Evolutionary conservation across 805 yeast genomes (phyloP).

Genomic region (Hermanozyma aechmeae): DNA sequence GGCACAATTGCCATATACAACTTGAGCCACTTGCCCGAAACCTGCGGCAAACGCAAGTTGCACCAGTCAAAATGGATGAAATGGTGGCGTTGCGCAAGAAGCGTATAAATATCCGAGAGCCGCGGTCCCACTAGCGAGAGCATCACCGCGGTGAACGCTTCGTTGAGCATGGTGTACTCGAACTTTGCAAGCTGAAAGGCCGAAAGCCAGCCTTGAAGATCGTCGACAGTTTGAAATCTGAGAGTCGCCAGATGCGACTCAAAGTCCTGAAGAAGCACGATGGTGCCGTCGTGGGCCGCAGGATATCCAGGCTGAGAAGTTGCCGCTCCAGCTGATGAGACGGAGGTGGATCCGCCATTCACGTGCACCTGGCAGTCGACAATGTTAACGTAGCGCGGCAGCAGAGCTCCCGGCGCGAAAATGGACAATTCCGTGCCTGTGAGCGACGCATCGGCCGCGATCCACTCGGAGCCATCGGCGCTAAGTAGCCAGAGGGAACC

Average conservation of each 20-base stretch:
- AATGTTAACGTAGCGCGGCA: conserved; percentile 44
- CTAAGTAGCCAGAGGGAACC: conserved; percentile 31
- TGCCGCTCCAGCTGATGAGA: no score
- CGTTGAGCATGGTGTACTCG: conserved; percentile 49
- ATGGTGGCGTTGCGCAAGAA: conserved; percentile 41
- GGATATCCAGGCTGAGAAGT: no score
- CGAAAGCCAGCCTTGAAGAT: conserved; percentile 31
- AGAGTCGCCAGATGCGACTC: conserved; percentile 16
- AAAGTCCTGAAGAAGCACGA: conserved; percentile 23
- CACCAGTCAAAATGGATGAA: conserved; percentile 51
- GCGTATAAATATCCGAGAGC: conserved; percentile 49
- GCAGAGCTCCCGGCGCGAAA: conserved; percentile 34
- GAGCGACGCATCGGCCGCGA: conserved; percentile 26
- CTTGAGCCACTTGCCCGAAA: conserved; percentile 50
- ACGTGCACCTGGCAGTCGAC: conserved; percentile 23
- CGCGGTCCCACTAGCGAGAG: conserved; percentile 48
- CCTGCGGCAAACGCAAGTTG: conserved; percentile 48
- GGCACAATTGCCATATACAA: conserved; percentile 45
- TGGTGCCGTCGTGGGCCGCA: conserved; percentile 11
- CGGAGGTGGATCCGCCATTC: neutral
- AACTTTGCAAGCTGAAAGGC: conserved; percentile 46
- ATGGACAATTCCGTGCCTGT: conserved; percentile 49
- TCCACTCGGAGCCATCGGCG: conserved; percentile 19
- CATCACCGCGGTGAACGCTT: conserved; percentile 57
- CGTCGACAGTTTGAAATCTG: conserved; percentile 13